Conservation (phyloP, 2,329 filamentous ascomycete genomes). For the Elsinoe australis region DNA sequence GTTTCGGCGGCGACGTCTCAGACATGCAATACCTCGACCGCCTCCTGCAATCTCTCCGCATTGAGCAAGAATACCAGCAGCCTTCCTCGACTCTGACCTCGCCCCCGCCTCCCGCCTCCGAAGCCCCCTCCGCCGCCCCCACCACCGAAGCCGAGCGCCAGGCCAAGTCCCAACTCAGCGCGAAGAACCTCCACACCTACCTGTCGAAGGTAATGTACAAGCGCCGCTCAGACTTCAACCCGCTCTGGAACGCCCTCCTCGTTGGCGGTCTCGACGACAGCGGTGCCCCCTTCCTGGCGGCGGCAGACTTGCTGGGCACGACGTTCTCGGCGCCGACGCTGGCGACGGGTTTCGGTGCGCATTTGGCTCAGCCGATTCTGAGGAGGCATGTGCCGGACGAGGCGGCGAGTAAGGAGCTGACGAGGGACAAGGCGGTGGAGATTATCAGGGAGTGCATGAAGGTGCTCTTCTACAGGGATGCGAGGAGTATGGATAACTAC, state of each 20-base stretch:
- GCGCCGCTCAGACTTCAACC: conserved; percentile 90
- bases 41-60: conserved; percentile 75
- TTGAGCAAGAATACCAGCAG: conserved; percentile 75
- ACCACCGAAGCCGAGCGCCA: conserved; percentile 2
- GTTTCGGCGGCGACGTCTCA: conserved; percentile 93
- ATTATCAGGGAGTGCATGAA: conserved; percentile 93
- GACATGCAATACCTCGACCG: conserved; percentile 99
- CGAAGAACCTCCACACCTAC: conserved; percentile 94
- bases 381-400: conserved; percentile 79
- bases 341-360: conserved; percentile 87
- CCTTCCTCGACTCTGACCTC: conserved; percentile 23
- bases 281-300: conserved; percentile 78
- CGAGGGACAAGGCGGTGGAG: conserved; percentile 68
- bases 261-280: conserved; percentile 80
- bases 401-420: conserved; percentile 61
- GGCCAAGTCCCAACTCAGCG: conserved; percentile 53
- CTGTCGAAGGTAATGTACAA: conserved; percentile 93
- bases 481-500: conserved; percentile 83
- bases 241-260: conserved; percentile 91
- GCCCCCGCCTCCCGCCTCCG: conserved; percentile 34
- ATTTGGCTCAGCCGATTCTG: conserved; percentile 88
- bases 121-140: conserved; percentile 14
- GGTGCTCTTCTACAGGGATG: conserved; percentile 95
- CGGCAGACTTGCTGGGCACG: conserved; percentile 84
- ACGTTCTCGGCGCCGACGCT: conserved; percentile 82